Evolutionary conservation across 2,329 filamentous ascomycete species (phyloP).

Genomic region (Ceratocystis cacaofunesta): DNA sequence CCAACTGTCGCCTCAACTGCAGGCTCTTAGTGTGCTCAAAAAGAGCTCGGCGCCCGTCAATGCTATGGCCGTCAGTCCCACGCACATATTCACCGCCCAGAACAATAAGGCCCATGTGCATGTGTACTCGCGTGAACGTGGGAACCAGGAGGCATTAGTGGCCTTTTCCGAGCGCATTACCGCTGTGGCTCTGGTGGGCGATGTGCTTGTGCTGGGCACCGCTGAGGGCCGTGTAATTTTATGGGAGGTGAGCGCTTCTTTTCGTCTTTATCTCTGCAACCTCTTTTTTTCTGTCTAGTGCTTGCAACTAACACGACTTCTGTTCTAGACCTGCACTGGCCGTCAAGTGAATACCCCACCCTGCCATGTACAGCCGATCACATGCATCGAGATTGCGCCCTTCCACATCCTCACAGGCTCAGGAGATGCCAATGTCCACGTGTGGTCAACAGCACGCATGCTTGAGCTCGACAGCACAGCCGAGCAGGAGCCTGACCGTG

Average conservation of each 20-base stretch:
- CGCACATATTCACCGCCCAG: constrained; percentile 84
- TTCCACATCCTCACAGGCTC: constrained; percentile 65
- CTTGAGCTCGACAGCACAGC: constrained; percentile 43
- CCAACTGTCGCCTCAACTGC: constrained; percentile 60
- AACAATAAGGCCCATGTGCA: constrained; percentile 83
- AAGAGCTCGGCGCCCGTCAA: constrained; percentile 74
- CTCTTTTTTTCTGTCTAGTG: not conserved
- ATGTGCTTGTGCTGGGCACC: constrained; percentile 67
- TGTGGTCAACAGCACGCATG: constrained; percentile 72
- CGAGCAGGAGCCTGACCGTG: constrained; percentile 56
- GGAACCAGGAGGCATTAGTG: constrained; percentile 76
- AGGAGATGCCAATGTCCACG: constrained; percentile 75
- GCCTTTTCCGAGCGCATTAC: constrained; percentile 78
- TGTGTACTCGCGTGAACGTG: constrained; percentile 72
- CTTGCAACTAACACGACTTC: constrained; percentile 9
- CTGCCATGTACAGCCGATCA: constrained; percentile 67
- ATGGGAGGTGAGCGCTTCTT: constrained; percentile 60
- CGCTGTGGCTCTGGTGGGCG: constrained; percentile 56
- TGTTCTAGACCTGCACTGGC: constrained; percentile 51
- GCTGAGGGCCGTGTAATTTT: constrained; percentile 72
- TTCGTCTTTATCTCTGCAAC: not conserved
- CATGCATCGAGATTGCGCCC: constrained; percentile 55
- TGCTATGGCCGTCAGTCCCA: constrained; percentile 62
- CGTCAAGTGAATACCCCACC: constrained; percentile 61
- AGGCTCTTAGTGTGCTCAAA: constrained; percentile 70